Conservation (phyloP, 2,329 filamentous ascomycete genomes). For the Sporothrix pseudoabietina region DNA sequence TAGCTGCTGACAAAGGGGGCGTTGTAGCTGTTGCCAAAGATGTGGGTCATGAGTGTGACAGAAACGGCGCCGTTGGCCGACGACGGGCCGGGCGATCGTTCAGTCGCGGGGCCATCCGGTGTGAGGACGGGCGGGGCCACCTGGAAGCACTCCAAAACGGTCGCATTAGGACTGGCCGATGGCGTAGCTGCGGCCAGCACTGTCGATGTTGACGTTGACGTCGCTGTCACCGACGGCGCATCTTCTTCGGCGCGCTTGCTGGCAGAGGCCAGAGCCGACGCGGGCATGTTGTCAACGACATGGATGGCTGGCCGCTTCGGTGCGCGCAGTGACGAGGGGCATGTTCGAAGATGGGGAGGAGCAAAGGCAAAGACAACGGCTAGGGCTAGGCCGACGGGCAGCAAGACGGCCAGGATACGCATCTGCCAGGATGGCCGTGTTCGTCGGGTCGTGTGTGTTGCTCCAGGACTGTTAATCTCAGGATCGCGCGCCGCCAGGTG, state of each 20-base stretch:
- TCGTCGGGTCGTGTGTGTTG: not conserved
- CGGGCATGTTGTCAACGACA: not conserved
- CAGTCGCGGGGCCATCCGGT: conserved; percentile 46
- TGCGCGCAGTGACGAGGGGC: not conserved
- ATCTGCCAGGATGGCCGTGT: not conserved
- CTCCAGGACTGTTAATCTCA: not conserved
- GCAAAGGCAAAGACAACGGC: not conserved
- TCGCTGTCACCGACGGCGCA: conserved; percentile 18
- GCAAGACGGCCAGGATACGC: not conserved
- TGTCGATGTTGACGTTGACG: conserved; percentile 35
- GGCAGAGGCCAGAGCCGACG: not conserved
- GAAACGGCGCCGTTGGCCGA: conserved; percentile 46
- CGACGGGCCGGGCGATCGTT: conserved; percentile 29
- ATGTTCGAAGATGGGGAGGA: not conserved
- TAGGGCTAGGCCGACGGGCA: not conserved
- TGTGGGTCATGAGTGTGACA: conserved; percentile 67
- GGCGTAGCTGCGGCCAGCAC: conserved; percentile 31
- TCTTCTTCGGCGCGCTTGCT: conserved; percentile 22
- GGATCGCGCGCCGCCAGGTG: not conserved
- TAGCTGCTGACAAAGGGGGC: conserved; percentile 70
- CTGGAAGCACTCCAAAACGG: conserved; percentile 65
- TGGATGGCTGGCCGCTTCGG: not conserved
- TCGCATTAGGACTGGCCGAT: conserved; percentile 24
- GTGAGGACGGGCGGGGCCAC: conserved; percentile 67
- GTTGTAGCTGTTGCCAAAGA: conserved; percentile 74